These are phyloP conservation scores for Neltuma alba DNA, from an alignment of 306 rosid species.

Conservation along the genomic window DNA sequence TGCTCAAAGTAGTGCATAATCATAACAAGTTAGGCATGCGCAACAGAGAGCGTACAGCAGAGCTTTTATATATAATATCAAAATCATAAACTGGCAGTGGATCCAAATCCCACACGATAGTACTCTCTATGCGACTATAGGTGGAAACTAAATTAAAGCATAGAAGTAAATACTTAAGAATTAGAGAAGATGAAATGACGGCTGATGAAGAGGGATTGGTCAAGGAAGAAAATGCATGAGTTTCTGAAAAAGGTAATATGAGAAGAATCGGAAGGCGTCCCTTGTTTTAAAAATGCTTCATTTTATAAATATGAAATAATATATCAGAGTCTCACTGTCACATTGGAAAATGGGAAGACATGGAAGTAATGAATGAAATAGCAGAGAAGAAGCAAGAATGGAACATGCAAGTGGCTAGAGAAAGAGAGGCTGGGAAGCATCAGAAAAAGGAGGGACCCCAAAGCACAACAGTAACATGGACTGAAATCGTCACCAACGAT, in stretches of 20 bases:
- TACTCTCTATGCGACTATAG: no score
- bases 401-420: conserved; percentile 16
- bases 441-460: neutral
- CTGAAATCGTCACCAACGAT: conserved; percentile 25
- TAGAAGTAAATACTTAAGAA: neutral
- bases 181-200: neutral
- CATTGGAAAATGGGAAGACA: no score
- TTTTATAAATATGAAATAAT: no score
- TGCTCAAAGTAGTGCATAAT: neutral
- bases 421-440: conserved; percentile 25
- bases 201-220: neutral
- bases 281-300: no score
- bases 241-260: neutral
- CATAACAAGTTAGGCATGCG: neutral
- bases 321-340: no score
- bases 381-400: no score
- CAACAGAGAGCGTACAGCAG: neutral
- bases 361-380: no score
- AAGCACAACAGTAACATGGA: conserved; percentile 37
- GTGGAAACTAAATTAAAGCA: no score
- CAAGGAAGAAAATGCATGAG: conserved; percentile 3
- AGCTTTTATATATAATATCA: neutral
- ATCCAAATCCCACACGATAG: conserved; percentile 20
- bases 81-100: conserved; percentile 6
- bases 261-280: no score